Percentiles rank a stretch among this genome's conserved stretches.
These are phyloP conservation scores for Neofusicoccum kwambonambiense DNA, from an alignment of 2,329 filamentous ascomycete genomes.

Conservation along the genomic window DNA sequence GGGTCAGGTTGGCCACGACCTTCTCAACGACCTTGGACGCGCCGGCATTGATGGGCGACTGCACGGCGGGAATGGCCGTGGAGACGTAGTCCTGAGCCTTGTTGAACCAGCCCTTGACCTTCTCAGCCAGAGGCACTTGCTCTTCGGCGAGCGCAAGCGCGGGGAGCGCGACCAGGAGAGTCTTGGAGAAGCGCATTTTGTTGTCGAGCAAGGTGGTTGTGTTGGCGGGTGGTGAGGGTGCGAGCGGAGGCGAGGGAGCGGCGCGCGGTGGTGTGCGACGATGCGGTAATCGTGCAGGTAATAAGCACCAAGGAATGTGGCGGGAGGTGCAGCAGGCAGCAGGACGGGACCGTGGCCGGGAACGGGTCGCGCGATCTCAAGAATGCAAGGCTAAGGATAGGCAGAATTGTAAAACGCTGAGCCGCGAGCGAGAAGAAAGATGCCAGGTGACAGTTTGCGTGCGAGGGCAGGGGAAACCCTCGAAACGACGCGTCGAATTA, in stretches of 20 bases:
- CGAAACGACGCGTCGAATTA: conserved; percentile 16
- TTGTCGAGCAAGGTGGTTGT: neutral
- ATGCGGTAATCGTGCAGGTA: conserved; percentile 20
- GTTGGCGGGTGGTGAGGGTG: neutral
- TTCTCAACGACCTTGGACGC: conserved; percentile 52
- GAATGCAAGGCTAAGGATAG: conserved; percentile 13
- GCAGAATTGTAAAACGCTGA: conserved; percentile 1
- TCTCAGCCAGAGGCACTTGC: conserved; percentile 62
- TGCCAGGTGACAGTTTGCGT: conserved; percentile 9
- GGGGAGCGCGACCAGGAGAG: conserved; percentile 53
- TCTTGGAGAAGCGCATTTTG: conserved; percentile 26
- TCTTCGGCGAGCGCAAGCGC: conserved; percentile 52
- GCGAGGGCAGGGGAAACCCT: conserved; percentile 9
- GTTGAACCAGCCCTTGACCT: conserved; percentile 55
- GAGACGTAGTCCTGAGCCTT: conserved; percentile 57
- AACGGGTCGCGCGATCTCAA: neutral
- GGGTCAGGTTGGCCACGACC: conserved; percentile 59
- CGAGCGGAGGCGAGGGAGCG: neutral
- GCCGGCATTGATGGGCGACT: conserved; percentile 44
- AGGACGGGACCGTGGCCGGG: neutral
- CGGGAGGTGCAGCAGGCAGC: neutral
- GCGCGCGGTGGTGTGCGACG: conserved; percentile 9
- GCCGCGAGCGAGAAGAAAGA: conserved; percentile 1
- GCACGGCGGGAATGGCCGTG: conserved; percentile 47
- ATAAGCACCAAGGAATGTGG: conserved; percentile 5